These are phyloP conservation scores for Blastocystis sp. DNA, from an alignment of 352 stramenopile species.

Conservation along the genomic window DNA sequence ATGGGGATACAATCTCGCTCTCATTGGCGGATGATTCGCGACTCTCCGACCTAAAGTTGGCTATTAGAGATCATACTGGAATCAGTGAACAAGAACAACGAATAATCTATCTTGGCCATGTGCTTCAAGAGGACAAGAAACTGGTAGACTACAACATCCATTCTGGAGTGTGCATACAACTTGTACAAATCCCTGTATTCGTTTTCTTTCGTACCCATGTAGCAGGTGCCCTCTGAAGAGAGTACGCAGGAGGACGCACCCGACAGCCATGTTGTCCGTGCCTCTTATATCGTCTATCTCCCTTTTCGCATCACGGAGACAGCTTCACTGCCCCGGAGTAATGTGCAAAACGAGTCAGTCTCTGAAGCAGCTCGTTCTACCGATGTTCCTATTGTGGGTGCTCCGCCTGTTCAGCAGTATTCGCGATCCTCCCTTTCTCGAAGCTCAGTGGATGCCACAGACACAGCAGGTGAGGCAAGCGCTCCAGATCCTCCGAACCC, in stretches of 20 bases:
- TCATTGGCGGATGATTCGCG: background rate
- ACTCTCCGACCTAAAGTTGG: background rate
- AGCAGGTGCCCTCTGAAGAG: background rate
- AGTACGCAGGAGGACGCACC: background rate
- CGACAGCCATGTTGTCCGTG: background rate
- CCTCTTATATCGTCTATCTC: slow-evolving; percentile 14
- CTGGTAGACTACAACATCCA: slow-evolving; percentile 29
- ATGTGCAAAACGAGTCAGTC: background rate
- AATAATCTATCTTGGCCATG: slow-evolving; percentile 13
- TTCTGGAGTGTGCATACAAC: slow-evolving; percentile 40
- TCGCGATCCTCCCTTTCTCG: background rate
- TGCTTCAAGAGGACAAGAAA: background rate
- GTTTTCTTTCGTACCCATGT: background rate
- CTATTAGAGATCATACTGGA: background rate
- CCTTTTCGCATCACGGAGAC: slow-evolving; percentile 34
- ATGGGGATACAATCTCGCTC: background rate
- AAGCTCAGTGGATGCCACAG: background rate
- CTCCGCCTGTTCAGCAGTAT: slow-evolving; percentile 3
- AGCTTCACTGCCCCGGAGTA: background rate
- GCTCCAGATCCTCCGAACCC: background rate
- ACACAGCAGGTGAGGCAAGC: background rate
- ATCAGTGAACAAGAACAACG: background rate
- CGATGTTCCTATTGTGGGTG: background rate
- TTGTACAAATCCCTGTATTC: background rate
- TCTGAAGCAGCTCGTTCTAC: background rate